Evolutionary conservation across 2,329 filamentous ascomycete genomes (phyloP), one percentile per base, ranked within the genome.

Genomic region (Aphanoascus verrucosus): DNA sequence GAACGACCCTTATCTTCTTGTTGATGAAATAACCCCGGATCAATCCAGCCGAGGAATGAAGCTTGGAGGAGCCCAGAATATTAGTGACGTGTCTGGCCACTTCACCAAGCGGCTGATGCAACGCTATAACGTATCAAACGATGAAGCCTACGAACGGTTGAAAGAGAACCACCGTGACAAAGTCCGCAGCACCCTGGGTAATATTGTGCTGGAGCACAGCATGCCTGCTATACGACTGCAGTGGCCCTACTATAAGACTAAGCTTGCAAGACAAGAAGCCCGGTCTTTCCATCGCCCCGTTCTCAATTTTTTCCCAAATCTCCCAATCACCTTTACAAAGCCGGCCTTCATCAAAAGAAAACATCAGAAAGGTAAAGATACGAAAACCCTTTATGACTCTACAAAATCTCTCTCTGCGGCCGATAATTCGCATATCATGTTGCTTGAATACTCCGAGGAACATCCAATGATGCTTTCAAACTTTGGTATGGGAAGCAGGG

Each of bases 81-180:
- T 64, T 15, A 65, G 84, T 79, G 69, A 83, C 79, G 57, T 83
- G 82, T 74, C 81, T 79, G 81, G 83, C 14, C 84, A 82, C 49
- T 72, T 88, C 41, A 82, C 83, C 2, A 85, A 84, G 52, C 83
- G 87, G 53, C 78, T 95, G 35, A 81, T 81, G 37, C 81, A 85
- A 60, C 84, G 91, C 41, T 98, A 95, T 76, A 97, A 97, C 65
- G 86, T 94, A 55, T 95, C 90, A 31, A 97, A 97, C 58, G 93
- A 98, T 64, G 86, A 93, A 55, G 90, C 90, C 1, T 98, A 98
- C 67, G 90, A 97, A 64, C 82, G 89, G 56, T 79, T 98, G 43
- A 97, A 97, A 70, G 89, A 95, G 69, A 97, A 96, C 64, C 90
- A 94, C 64, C 88, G 94, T 71, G 89, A 88, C 76, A 97, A 95